phyloP scores from a whole-genome alignment of 768 basidiomycete species.

The Pisolithus microcarpus region DNA sequence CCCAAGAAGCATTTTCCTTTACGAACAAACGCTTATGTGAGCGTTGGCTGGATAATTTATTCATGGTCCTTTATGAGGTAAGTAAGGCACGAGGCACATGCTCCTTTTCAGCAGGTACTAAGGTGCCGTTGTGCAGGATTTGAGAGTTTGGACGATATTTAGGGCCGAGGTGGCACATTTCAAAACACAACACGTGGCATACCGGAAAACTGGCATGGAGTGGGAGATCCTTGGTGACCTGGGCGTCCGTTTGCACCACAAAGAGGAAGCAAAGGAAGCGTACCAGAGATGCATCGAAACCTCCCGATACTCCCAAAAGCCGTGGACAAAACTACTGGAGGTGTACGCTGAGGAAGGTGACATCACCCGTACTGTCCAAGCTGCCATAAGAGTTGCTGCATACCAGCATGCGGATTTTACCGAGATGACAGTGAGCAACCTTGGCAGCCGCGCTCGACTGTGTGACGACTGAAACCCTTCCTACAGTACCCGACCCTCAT shows the following conservation, averaged over 20 bases:
- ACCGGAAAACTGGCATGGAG: slow-evolving; percentile 92
- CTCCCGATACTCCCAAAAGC: slow-evolving; percentile 80
- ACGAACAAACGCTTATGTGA: slow-evolving; percentile 96
- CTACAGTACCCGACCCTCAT: slow-evolving; percentile 83
- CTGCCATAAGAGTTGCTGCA: slow-evolving; percentile 85
- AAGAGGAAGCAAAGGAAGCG: slow-evolving; percentile 97
- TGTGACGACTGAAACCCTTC: slow-evolving; percentile 1
- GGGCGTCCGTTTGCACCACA: slow-evolving; percentile 89
- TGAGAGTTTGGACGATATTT: slow-evolving; percentile 98
- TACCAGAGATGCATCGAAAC: slow-evolving; percentile 91
- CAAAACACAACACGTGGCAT: slow-evolving; percentile 97
- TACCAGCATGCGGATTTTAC: slow-evolving; percentile 89
- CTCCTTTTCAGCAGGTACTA: neutral
- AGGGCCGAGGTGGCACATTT: slow-evolving; percentile 97
- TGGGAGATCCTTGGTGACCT: slow-evolving; percentile 99
- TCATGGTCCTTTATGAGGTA: slow-evolving; percentile 98
- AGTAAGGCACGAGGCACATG: slow-evolving; percentile 8
- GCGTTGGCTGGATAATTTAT: slow-evolving; percentile 95
- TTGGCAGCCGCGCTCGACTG: neutral
- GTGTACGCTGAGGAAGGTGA: slow-evolving; percentile 97
- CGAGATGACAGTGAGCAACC: slow-evolving; percentile 69
- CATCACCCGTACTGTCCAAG: slow-evolving; percentile 83
- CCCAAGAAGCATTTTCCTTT: slow-evolving; percentile 75
- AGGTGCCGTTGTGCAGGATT: slow-evolving; percentile 48
- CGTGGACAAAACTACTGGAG: slow-evolving; percentile 90